Conservation (phyloP, 306 rosid species). For the Lagenaria siceraria region DNA sequence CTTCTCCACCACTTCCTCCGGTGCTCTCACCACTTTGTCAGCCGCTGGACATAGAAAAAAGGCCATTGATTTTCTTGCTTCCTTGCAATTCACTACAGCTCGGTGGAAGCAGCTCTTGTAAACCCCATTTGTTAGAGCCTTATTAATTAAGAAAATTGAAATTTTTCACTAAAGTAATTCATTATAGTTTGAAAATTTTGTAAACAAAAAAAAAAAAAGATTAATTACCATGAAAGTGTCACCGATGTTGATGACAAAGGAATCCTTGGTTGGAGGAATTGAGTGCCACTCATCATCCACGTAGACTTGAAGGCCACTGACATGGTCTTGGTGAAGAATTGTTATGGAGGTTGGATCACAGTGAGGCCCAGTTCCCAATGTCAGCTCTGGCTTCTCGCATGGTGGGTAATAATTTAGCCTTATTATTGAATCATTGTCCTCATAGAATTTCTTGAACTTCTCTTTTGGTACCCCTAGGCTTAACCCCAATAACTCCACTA, state of each 20-base stretch:
- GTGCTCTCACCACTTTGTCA: constrained; percentile 2
- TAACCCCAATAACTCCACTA: background rate
- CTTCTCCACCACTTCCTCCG: background rate
- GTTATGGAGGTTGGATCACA: constrained; percentile 11
- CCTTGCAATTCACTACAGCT: background rate
- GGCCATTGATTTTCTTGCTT: background rate
- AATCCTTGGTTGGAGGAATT: background rate
- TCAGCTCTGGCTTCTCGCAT: background rate
- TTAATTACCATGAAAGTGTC: constrained; percentile 7
- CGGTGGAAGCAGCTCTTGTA: constrained; percentile 6
- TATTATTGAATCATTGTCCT: background rate
- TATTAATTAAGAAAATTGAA: too few relatives aligned
- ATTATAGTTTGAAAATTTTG: too few relatives aligned
- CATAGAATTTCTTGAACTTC: background rate
- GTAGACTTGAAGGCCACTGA: constrained; percentile 4
- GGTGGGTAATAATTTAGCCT: constrained; percentile 5
- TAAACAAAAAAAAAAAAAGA: too few relatives aligned
- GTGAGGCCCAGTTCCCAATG: constrained; percentile 6
- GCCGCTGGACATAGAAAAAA: background rate
- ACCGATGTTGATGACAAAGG: constrained; percentile 7
- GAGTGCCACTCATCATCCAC: constrained; percentile 4
- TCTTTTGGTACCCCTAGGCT: background rate
- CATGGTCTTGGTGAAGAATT: constrained; percentile 8
- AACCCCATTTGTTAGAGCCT: background rate
- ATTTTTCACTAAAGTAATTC: too few relatives aligned